A percentile compares a stretch with the other conserved stretches of the same genome.
Evolutionary conservation across 257 asterid genomes (phyloP).

Genomic region (Solanum bulbocastanum): DNA sequence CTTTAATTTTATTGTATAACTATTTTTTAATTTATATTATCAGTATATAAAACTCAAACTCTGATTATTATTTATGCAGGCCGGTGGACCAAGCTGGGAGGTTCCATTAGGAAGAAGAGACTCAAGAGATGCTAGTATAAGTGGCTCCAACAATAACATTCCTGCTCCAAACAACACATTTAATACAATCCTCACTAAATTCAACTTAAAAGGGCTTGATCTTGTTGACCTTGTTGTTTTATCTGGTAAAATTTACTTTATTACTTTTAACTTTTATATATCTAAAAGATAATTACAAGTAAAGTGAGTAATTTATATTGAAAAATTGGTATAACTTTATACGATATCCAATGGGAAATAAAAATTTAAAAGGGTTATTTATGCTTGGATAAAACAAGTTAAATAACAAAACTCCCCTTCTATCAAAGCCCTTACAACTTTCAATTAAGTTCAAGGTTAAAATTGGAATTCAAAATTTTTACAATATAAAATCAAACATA

Average conservation of each 20-base stretch:
- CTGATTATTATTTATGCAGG: constrained; percentile 15
- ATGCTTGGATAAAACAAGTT: background rate
- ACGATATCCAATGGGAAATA: background rate
- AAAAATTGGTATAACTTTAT: background rate
- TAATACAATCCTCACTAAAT: constrained; percentile 68
- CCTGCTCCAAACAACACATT: constrained; percentile 93
- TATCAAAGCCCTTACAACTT: background rate
- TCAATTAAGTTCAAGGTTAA: background rate
- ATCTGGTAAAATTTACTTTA: constrained; percentile 34
- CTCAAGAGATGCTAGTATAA: constrained; percentile 67
- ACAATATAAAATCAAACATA: background rate
- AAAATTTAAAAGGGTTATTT: background rate
- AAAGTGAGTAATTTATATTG: background rate
- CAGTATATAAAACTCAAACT: background rate
- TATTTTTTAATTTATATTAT: background rate
- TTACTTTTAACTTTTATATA: background rate
- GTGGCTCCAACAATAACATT: constrained; percentile 79
- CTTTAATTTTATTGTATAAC: background rate
- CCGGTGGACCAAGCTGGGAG: constrained; percentile 84
- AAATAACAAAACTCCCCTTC: background rate
- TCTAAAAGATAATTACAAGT: background rate
- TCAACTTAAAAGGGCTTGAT: constrained; percentile 57
- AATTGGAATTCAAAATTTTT: background rate
- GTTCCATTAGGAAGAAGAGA: constrained; percentile 89
- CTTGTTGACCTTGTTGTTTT: constrained; percentile 66